Conservation (phyloP, 306 rosid genomes). For the Herpetospermum pedunculosum region DNA sequence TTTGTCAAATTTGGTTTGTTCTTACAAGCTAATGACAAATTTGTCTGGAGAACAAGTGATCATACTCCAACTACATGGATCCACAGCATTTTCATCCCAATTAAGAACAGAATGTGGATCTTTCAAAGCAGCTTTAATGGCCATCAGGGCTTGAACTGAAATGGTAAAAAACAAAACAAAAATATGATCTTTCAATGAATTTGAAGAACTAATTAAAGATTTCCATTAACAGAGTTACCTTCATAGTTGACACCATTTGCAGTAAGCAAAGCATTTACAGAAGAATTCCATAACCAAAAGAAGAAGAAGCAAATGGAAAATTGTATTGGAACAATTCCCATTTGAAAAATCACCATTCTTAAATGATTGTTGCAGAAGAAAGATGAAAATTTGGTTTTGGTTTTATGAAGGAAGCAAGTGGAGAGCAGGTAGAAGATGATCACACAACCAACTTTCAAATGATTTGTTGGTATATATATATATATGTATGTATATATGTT, state of each 20-base stretch:
- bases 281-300: conserved; percentile 35
- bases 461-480: conserved; percentile 12
- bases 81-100: conserved; percentile 82
- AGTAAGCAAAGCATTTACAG: conserved; percentile 45
- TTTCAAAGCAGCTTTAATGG: conserved; percentile 30
- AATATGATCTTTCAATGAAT: background rate
- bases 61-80: conserved; percentile 89
- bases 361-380: background rate
- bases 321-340: conserved; percentile 35
- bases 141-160: conserved; percentile 69
- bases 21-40: conserved; percentile 61
- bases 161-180: background rate
- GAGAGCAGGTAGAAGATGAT: conserved; percentile 21
- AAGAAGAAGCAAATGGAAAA: conserved; percentile 21
- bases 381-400: conserved; percentile 7
- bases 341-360: conserved; percentile 4
- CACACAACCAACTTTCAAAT: conserved; percentile 29
- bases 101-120: conserved; percentile 59
- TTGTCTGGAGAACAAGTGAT: conserved; percentile 68
- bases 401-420: conserved; percentile 5
- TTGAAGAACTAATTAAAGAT: conserved; percentile 8
- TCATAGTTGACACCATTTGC: conserved; percentile 79
- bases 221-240: conserved; percentile 43
- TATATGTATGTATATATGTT: no score
- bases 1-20: background rate